Conservation (phyloP, 2,329 filamentous ascomycete species). For the Daldinia eschscholtzii region DNA sequence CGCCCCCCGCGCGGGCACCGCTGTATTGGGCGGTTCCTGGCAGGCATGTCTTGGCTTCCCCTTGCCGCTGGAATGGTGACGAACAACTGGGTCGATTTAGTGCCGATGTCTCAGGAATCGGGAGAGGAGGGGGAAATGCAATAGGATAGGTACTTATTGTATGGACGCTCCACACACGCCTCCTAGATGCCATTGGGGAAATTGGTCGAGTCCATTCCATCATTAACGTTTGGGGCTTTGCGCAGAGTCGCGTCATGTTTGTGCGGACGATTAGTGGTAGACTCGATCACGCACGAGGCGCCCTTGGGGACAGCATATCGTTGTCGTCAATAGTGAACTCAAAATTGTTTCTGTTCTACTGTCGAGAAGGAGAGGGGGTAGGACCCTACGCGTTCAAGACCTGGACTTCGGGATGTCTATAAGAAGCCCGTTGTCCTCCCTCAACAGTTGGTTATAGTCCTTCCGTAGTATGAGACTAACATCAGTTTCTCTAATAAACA, state of each 20-base stretch:
- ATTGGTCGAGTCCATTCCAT: constrained; percentile 15
- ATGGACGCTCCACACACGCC: constrained; percentile 2
- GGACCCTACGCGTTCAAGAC: not conserved
- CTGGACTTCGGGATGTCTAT: constrained; percentile 20
- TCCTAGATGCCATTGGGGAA: constrained; percentile 17
- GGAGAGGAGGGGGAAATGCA: not conserved
- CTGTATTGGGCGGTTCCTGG: constrained; percentile 7
- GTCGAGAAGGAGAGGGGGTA: not conserved
- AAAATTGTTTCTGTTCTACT: constrained; percentile 9
- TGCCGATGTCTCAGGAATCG: not conserved
- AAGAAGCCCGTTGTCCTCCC: constrained; percentile 24
- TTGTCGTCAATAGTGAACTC: constrained; percentile 42
- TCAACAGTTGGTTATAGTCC: not conserved
- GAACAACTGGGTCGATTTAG: constrained; percentile 16
- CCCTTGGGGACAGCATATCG: constrained; percentile 25
- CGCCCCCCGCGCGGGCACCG: not conserved
- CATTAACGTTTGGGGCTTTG: constrained; percentile 9
- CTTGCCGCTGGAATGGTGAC: constrained; percentile 26
- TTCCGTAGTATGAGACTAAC: not conserved
- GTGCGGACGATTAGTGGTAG: not conserved
- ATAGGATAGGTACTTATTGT: not conserved
- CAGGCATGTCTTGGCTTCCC: not conserved
- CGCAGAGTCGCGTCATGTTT: constrained; percentile 30
- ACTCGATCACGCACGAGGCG: not conserved
- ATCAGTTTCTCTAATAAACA: not conserved